These are phyloP conservation scores for Penicillium decumbens DNA, from an alignment of 2,329 filamentous ascomycete genomes.

Conservation along the genomic window DNA sequence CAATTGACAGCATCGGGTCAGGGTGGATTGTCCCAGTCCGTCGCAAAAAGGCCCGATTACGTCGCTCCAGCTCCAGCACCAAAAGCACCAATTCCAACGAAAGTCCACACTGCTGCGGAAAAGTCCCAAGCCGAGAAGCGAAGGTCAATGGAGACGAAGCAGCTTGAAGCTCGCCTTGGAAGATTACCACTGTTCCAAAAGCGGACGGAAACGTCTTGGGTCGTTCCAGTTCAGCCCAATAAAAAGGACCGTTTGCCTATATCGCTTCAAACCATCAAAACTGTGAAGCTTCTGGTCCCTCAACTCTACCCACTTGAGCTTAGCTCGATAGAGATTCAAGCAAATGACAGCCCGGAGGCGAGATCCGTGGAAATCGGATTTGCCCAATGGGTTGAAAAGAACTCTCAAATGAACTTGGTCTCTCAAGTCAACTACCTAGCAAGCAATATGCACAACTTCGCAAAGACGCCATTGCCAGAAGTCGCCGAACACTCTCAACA, in stretches of 20 bases:
- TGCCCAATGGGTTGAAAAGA: constrained; percentile 52
- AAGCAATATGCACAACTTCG: constrained; percentile 65
- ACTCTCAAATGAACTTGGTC: constrained; percentile 61
- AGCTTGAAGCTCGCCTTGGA: constrained; percentile 71
- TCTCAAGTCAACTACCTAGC: constrained; percentile 70
- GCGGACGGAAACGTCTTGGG: constrained; percentile 65
- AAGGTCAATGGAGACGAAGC: constrained; percentile 62
- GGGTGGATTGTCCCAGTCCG: constrained; percentile 1
- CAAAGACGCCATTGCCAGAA: constrained; percentile 49
- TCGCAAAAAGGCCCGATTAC: not conserved
- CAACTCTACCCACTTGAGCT: constrained; percentile 66
- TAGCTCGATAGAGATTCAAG: constrained; percentile 62
- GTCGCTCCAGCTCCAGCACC: not conserved
- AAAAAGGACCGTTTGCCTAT: constrained; percentile 58
- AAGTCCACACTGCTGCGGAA: constrained; percentile 56
- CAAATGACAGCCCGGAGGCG: constrained; percentile 57
- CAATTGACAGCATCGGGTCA: constrained; percentile 3
- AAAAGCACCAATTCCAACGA: constrained; percentile 34
- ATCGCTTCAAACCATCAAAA: constrained; percentile 58
- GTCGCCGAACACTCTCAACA: constrained; percentile 11
- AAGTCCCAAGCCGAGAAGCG: constrained; percentile 59
- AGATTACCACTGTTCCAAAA: constrained; percentile 63
- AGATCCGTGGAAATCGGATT: constrained; percentile 64
- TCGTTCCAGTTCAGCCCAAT: constrained; percentile 64
- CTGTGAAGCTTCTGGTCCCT: constrained; percentile 65